phyloP scores from a whole-genome alignment of 345 rosid species.

The Mallotus nudiflorus region DNA sequence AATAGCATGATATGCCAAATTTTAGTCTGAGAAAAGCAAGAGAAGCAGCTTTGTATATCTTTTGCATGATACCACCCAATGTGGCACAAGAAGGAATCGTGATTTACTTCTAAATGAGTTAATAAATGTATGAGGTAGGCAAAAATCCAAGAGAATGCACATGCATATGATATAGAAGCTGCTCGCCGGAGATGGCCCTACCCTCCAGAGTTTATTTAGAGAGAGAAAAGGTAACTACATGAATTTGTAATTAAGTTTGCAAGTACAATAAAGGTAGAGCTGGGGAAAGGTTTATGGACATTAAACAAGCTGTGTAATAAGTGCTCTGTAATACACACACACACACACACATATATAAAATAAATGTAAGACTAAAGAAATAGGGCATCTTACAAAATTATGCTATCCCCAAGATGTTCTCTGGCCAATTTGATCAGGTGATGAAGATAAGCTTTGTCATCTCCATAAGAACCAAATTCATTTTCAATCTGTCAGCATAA shows the following conservation, averaged over 20 bases:
- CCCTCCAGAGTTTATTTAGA: no score
- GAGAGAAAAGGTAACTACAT: no score
- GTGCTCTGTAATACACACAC: no score
- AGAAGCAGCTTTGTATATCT: neutral
- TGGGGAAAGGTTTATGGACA: no score
- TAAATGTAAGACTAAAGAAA: slow-evolving; percentile 15
- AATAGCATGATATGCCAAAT: slow-evolving; percentile 3
- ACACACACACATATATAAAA: no score
- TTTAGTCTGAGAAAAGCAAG: neutral
- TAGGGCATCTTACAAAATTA: slow-evolving; percentile 61
- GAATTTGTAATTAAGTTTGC: no score
- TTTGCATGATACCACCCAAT: neutral
- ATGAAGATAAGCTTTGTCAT: slow-evolving; percentile 78
- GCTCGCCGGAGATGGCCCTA: no score
- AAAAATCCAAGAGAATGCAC: neutral
- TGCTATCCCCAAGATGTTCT: slow-evolving; percentile 55
- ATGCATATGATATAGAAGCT: no score
- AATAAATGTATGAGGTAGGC: neutral
- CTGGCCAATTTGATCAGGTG: slow-evolving; percentile 64
- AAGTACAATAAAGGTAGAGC: no score
- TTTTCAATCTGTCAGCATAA: slow-evolving; percentile 90
- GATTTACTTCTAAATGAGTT: neutral
- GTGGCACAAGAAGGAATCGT: neutral
- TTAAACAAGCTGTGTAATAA: no score
- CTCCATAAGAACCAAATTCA: slow-evolving; percentile 95